Evolutionary conservation across 2,329 filamentous ascomycete genomes (phyloP), one percentile per base, ranked within the genome.

Genomic region (Sordariomycetes sp.): DNA sequence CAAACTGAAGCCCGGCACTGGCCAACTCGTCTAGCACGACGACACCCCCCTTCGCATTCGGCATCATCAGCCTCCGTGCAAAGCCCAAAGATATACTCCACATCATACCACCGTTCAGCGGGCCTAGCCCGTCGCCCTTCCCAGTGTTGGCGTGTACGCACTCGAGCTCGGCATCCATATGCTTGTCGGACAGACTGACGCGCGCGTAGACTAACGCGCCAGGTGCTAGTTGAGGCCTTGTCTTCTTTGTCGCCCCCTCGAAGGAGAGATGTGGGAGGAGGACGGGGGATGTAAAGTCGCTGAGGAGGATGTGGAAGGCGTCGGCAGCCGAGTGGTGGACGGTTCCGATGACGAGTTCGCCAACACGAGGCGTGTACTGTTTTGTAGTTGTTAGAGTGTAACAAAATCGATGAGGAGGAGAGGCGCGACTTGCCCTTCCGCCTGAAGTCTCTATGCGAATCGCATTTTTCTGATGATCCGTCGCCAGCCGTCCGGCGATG

Each of bases 191-290:
- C 26, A 82, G 74, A 19, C 74, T 67, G 28, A 98, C 77, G 41
- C 90, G 82, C 24, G 88, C 90, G 61, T 96, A 96, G 23, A 96
- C 86, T 19, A 95, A 64, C 34, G 86, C 78, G 24, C 86, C 86
- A 11, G 75, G 51, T 19, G 70, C 65, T 28, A 96, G 72, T 42
- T 85, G 71, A 1, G 92, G 92, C 2, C 88, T 73, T 3, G 86
- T 94, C 63, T 96, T 96, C 58, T 88, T 92, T 29, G 82, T 86
- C 14, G 87, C 92, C 42, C 79, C 79, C 59, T 96, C 90, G 55
- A 98, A 98, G n/a, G 87, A 77, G 15, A 96, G 71, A 45, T 94
- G 84, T 0, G 85, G 86, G 1, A 96, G 76, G 14, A 84, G 66
- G 1, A 84, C 86, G 38, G 72, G 61, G 3, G 68, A 51, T 4